Base-by-base conservation (phyloP, 2,329 filamentous ascomycete species). In the Scedosporium aurantiacum region DNA sequence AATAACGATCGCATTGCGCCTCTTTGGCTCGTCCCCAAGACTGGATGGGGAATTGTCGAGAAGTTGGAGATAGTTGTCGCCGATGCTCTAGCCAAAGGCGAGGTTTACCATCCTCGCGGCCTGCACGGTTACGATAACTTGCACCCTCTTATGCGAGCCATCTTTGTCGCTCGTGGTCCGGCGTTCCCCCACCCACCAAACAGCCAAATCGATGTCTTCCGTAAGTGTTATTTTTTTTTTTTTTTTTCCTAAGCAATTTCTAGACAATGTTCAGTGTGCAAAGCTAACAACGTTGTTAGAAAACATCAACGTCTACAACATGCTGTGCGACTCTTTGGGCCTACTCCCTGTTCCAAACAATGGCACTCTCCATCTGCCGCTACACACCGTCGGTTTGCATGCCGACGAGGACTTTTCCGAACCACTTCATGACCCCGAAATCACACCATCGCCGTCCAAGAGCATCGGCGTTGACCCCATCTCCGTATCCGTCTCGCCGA, bases 41-140 rank as follows among this genome's bases (percentile, higher is more conserved):
- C 91, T 0, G 94, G 94, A 8, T 99, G 92, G 90, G 91, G 91
- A 0, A 89, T 99, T 64, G 91, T 96, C 16, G 86, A 86, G 18
- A 88, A 87, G 67, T 75, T 85, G 1, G 91, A 96, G 62, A 91
- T 96, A 66, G 80, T 95, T 65, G 81, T 95, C 4, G 77, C 82
- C 50, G 79, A 87, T 57, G 90, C 82, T 0, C 79, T 85, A 64
- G 78, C 81, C 60, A 84, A 84, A 12, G 84, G 83, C 0, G 60
- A 63, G 25, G 78, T 84, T 0, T 99, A 97, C 69, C 82, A 88
- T 66, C 94, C 94, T 0, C 82, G 82, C 28, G 94, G 94, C 2
- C 76, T 99, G 2, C 94, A 99, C 70, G 94, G 94, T 1, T 99
- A 97, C 70, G 94, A 99, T 70, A 88, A 96, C 68, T 87, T 96